Percentiles rank a stretch among this genome's conserved stretches.
These are phyloP conservation scores for Starmerella davenportii DNA, from an alignment of 805 yeast species.

Conservation along the genomic window DNA sequence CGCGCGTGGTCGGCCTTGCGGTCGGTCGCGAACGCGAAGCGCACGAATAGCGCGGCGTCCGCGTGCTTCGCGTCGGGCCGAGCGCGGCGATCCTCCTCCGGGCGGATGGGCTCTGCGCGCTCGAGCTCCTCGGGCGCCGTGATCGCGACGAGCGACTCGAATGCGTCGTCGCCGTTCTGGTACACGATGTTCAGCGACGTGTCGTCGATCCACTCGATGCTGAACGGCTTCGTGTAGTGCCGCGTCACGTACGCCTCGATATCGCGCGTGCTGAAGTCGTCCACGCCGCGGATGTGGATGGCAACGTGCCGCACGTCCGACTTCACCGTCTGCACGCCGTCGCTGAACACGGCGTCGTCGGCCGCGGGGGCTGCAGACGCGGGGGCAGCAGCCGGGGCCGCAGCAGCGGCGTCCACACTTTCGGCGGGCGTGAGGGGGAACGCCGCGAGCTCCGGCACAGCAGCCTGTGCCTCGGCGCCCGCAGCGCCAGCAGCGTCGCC, in stretches of 20 bases:
- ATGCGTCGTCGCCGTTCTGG: conserved; percentile 26
- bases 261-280: conserved; percentile 41
- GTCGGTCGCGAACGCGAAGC: conserved; percentile 39
- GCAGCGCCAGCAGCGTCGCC: background rate
- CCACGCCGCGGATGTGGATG: conserved; percentile 41
- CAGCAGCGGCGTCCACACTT: too few species aligned
- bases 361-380: too few species aligned
- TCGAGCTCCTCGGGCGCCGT: conserved; percentile 21
- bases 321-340: conserved; percentile 39
- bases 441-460: too few species aligned
- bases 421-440: too few species aligned
- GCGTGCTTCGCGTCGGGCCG: conserved; percentile 23
- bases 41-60: conserved; percentile 25
- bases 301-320: conserved; percentile 28
- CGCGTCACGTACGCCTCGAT: conserved; percentile 38
- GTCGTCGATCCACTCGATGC: conserved; percentile 52
- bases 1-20: conserved; percentile 40
- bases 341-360: conserved; percentile 48
- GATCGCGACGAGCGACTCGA: conserved; percentile 25
- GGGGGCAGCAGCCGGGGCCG: conserved; percentile 80
- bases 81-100: conserved; percentile 18
- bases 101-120: conserved; percentile 12
- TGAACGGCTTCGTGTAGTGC: conserved; percentile 24
- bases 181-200: conserved; percentile 39
- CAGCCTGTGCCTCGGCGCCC: background rate